Percentiles rank a stretch among this genome's conserved stretches.
Evolutionary conservation across 2,329 filamentous ascomycete species (phyloP).

Genomic region (Talaromyces sp.): DNA sequence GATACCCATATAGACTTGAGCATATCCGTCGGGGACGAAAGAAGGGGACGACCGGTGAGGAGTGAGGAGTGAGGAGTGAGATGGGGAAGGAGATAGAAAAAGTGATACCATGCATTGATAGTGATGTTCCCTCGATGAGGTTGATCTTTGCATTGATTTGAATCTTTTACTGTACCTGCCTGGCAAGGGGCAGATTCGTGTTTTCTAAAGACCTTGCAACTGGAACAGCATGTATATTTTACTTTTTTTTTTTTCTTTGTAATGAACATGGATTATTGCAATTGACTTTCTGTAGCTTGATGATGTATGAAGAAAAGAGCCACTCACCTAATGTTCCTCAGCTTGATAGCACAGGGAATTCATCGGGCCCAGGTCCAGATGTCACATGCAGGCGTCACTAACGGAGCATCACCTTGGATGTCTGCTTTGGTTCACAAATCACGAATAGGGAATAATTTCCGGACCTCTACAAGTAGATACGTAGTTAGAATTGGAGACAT

Average conservation of each 20-base stretch:
- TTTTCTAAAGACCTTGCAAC: conserved; percentile 11
- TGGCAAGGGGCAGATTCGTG: conserved; percentile 10
- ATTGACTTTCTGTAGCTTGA: not conserved
- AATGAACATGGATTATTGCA: conserved; percentile 15
- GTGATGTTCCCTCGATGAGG: conserved; percentile 11
- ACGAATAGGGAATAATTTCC: not conserved
- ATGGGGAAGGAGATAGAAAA: conserved; percentile 8
- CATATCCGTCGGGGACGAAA: not conserved
- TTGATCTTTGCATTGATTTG: conserved; percentile 14
- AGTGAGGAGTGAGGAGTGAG: not conserved
- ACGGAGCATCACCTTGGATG: not conserved
- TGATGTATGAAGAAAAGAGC: not conserved
- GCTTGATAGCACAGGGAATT: too few relatives aligned
- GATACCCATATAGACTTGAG: not conserved
- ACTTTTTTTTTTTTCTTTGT: conserved; percentile 15
- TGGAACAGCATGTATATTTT: conserved; percentile 19
- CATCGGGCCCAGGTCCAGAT: too few relatives aligned
- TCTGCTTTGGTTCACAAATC: not conserved
- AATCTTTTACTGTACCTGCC: conserved; percentile 16
- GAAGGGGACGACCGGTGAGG: not conserved
- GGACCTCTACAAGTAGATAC: not conserved
- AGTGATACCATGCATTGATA: conserved; percentile 20
- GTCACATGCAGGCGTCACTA: too few relatives aligned
- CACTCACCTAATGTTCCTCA: too few relatives aligned
- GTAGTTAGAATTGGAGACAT: not conserved